Percentiles rank a stretch among this genome's conserved stretches.
Evolutionary conservation across 208 protist species (phyloP).

Genomic region (Wallacemonas sp.): DNA sequence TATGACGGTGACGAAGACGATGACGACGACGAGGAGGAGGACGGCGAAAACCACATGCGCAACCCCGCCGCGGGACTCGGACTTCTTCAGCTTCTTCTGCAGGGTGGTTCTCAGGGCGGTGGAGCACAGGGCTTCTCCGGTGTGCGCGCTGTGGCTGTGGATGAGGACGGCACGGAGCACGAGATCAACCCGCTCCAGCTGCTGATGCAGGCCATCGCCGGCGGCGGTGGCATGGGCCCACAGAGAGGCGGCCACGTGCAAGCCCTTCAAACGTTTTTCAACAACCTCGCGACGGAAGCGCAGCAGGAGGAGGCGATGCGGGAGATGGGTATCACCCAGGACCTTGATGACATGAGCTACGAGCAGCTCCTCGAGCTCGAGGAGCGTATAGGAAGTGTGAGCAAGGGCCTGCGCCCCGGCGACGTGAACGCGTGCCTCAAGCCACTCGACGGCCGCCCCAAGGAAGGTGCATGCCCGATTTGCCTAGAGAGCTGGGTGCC

Average conservation of each 20-base stretch:
- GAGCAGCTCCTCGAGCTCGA: conserved; percentile 83
- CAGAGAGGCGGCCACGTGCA: conserved; percentile 2
- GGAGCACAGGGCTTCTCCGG: too few relatives aligned
- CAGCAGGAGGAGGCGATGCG: conserved; percentile 44
- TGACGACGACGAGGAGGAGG: conserved; percentile 9
- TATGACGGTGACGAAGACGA: conserved; percentile 12
- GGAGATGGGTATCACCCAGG: conserved; percentile 48
- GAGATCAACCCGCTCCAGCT: background rate
- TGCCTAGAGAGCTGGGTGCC: conserved; percentile 53
- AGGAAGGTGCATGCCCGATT: conserved; percentile 56
- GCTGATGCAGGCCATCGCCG: background rate
- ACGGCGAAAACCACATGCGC: background rate
- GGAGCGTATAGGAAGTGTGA: conserved; percentile 82
- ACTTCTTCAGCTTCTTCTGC: background rate
- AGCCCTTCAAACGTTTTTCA: conserved; percentile 10
- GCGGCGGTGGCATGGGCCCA: background rate
- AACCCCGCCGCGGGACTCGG: background rate
- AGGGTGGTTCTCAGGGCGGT: background rate
- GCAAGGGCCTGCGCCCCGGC: conserved; percentile 53
- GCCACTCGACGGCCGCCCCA: conserved; percentile 1
- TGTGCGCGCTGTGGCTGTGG: background rate
- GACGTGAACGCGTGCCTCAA: conserved; percentile 33
- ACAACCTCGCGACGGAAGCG: conserved; percentile 27
- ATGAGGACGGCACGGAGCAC: background rate
- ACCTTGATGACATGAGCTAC: conserved; percentile 88